These are phyloP conservation scores for Penicillium sp. DNA, from an alignment of 2,329 filamentous ascomycete genomes.

Conservation along the genomic window DNA sequence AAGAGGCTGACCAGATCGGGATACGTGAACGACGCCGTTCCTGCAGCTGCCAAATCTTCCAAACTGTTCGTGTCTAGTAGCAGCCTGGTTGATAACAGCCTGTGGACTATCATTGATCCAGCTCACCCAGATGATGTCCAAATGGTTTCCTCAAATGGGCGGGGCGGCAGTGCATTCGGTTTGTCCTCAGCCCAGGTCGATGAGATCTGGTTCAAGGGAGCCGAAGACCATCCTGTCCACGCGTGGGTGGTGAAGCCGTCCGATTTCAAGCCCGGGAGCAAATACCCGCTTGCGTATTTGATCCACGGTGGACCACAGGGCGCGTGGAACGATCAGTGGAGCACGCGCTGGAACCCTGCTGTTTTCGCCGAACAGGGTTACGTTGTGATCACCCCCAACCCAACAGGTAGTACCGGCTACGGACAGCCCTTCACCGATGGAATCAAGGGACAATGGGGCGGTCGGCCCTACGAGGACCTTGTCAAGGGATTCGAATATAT, in stretches of 20 bases:
- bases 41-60: conserved; percentile 35
- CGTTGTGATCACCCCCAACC: conserved; percentile 59
- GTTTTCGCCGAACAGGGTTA: conserved; percentile 63
- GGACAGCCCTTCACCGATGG: conserved; percentile 56
- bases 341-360: conserved; percentile 55
- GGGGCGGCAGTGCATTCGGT: conserved; percentile 42
- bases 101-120: conserved; percentile 45
- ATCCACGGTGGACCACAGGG: conserved; percentile 55
- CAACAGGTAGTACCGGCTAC: conserved; percentile 59
- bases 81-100: conserved; percentile 47
- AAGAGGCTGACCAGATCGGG: conserved; percentile 43
- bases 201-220: conserved; percentile 50
- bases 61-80: conserved; percentile 46
- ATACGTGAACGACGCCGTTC: conserved; percentile 42
- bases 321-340: conserved; percentile 57
- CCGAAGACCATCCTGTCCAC: conserved; percentile 45
- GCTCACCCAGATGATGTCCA: conserved; percentile 28
- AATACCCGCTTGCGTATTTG: conserved; percentile 56
- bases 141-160: conserved; percentile 41
- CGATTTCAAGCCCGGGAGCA: conserved; percentile 46
- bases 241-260: conserved; percentile 51
- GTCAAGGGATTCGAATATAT: conserved; percentile 56
- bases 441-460: conserved; percentile 55
- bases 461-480: conserved; percentile 56
- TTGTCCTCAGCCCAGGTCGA: conserved; percentile 45